Evolutionary conservation across 2,329 filamentous ascomycete species (phyloP), one percentile per base, ranked within the genome.

Genomic region (Fusarium phyllophilum): DNA sequence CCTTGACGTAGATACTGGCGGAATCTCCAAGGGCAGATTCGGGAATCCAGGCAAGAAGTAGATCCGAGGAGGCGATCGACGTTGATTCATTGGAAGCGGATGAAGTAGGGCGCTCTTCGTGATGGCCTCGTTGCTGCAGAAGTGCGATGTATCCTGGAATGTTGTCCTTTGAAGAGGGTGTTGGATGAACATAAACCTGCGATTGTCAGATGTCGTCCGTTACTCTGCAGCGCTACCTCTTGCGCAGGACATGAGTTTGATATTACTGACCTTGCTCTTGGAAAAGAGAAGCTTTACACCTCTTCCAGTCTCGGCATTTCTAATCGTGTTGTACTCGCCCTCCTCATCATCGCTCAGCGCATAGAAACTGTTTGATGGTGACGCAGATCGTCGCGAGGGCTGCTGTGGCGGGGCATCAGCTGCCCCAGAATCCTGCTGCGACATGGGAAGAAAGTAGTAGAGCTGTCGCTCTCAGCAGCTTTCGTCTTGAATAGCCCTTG

Each of bases 291-390:
- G 86, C 84, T 98, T 99, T 51, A 99, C 96, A 4, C 96, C 96
- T 74, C 90, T 90, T 1, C 93, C 93, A 6, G 90, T 91, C 75
- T 89, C 90, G 8, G 90, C 89, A 79, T 97, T 94, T 9, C 94
- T 93, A 79, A 99, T 94, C 24, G 95, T 98, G 81, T 97, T 94
- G 85, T 99, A 99, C 49, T 94, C 96, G 76, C 93, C 93, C 83
- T 98, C 96, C 73, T 97, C 95, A 79, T 97, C 95, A 85, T 99
- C 97, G 83, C 94, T 97, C 87, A 98, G 87, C 79, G 96, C 96
- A 86, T 97, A 98, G 86, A 96, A 96, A 78, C 94, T 97, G 59
- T 92, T 94, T 6, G 93, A 89, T 5, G 95, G 95, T 41, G 95
- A 98, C 20, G 90, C 77, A 57, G 87, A 78, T 61, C 84, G 78